phyloP scores from a whole-genome alignment of 176 grass and related monocot species.

The Oryza brachyantha region DNA sequence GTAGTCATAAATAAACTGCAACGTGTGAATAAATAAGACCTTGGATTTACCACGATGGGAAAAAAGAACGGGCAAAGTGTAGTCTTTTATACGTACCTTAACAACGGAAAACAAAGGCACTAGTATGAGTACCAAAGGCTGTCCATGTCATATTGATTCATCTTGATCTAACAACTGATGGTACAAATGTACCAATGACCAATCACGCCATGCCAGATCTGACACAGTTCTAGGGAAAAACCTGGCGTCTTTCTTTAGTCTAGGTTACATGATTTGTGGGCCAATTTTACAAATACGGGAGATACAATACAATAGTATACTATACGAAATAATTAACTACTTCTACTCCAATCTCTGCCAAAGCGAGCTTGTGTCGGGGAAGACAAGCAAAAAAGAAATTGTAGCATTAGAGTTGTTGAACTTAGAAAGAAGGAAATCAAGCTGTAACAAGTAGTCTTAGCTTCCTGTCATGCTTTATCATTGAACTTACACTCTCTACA shows the following conservation, averaged over 20 bases:
- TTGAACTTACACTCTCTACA: slow-evolving; percentile 68
- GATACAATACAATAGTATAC: slow-evolving; percentile 29
- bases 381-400: not conserved
- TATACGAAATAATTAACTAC: slow-evolving; percentile 8
- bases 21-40: not conserved
- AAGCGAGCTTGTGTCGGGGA: not conserved
- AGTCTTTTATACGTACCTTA: not conserved
- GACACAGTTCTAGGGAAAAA: not conserved
- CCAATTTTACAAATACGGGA: slow-evolving; percentile 17
- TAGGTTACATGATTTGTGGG: not conserved
- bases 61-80: not conserved
- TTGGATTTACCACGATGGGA: not conserved
- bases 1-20: slow-evolving; percentile 2
- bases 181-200: not conserved
- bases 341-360: slow-evolving; percentile 22
- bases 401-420: not conserved
- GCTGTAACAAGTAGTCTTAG: slow-evolving; percentile 48
- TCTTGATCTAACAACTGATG: not conserved
- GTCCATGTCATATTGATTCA: not conserved
- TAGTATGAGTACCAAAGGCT: slow-evolving; percentile 12
- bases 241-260: slow-evolving; percentile 2
- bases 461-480: slow-evolving; percentile 86
- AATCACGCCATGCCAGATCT: not conserved
- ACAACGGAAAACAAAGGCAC: not conserved
- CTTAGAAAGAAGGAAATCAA: slow-evolving; percentile 26